Evolutionary conservation across 768 basidiomycete genomes (phyloP), one percentile per base, ranked within the genome.

Genomic region (Coprinopsis strossmayeri): DNA sequence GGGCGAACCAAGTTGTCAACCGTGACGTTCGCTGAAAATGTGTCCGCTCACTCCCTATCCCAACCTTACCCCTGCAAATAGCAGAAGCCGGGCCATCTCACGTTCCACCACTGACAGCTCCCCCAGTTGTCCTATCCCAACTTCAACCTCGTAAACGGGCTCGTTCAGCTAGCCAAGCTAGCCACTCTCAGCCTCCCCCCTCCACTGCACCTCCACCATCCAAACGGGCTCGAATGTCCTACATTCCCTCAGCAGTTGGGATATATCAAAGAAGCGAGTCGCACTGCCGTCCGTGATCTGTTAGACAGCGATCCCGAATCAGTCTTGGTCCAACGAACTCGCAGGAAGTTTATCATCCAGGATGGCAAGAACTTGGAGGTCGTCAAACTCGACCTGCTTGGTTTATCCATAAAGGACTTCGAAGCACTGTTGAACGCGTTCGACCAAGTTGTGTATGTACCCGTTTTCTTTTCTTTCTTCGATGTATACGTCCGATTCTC

Each of bases 361-460:
- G 40, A 42, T 7, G 40, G 38, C 5, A 18, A 39, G 38, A 21
- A 39, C n/a, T n/a, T n/a, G 38, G 17, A 9, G 5, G 18, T 43
- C 24, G 23, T 43, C 18, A 30, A 25, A 27, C 26, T 45, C 5
- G 43, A 45, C 18, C 17, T 17, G 11, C 9, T 49, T 0, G 59
- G 59, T 2, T 55, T 67, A 10, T 52, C 45, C 2, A 59, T 54
- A 3, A 30, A 54, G 0, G 72, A 74, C 47, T 70, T 72, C 38
- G 63, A 59, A 32, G 44, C 39, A 2, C 53, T 70, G 30, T 48
- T 73, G 15, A 48, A 52, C 11, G 60, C 64, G 1, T 43, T 69
- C 9, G 69, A 72, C 21, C 54, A 64, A 17, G 60, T 58, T 7
- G 59, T 65, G 70, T 72, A 52, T 9, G 66, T 38, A 3, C 10